phyloP scores from a whole-genome alignment of 208 protist species.

The Leptomonas seymouri region DNA sequence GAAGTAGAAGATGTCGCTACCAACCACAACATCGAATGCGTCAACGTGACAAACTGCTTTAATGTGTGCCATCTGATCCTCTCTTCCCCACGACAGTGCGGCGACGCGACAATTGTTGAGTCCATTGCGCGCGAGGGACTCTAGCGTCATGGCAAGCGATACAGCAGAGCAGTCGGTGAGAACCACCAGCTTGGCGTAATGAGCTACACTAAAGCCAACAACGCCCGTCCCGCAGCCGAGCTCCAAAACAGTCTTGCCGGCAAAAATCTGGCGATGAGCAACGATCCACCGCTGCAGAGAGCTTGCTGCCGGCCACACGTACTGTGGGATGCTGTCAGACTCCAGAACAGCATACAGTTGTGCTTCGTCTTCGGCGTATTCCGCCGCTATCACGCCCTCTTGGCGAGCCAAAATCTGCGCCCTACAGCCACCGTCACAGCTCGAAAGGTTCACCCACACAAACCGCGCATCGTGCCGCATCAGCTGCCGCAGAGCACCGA shows the following conservation, averaged over 20 bases:
- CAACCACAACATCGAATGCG: constrained; percentile 60
- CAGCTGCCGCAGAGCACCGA: constrained; percentile 16
- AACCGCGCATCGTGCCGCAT: constrained; percentile 23
- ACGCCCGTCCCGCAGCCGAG: constrained; percentile 66
- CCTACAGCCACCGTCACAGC: not conserved
- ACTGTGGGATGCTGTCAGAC: constrained; percentile 55
- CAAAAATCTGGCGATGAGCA: constrained; percentile 25
- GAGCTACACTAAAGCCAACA: constrained; percentile 39
- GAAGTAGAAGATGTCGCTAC: constrained; percentile 78
- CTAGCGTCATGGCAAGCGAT: constrained; percentile 45
- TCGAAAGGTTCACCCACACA: constrained; percentile 20
- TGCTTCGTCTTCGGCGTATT: not conserved
- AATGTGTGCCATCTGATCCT: constrained; percentile 30
- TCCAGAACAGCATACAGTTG: constrained; percentile 29
- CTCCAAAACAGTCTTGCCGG: constrained; percentile 53
- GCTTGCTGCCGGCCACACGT: constrained; percentile 50
- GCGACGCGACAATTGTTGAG: constrained; percentile 33
- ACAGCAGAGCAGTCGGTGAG: constrained; percentile 53
- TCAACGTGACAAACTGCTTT: constrained; percentile 23
- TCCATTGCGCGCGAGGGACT: constrained; percentile 16
- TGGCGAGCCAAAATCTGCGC: constrained; percentile 14
- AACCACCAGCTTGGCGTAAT: constrained; percentile 39
- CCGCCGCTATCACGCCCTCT: not conserved
- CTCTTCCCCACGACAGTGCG: constrained; percentile 44
- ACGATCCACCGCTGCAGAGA: constrained; percentile 41